Evolutionary conservation across 2,329 filamentous ascomycete genomes (phyloP).

Genomic region (Cadophora sp.): DNA sequence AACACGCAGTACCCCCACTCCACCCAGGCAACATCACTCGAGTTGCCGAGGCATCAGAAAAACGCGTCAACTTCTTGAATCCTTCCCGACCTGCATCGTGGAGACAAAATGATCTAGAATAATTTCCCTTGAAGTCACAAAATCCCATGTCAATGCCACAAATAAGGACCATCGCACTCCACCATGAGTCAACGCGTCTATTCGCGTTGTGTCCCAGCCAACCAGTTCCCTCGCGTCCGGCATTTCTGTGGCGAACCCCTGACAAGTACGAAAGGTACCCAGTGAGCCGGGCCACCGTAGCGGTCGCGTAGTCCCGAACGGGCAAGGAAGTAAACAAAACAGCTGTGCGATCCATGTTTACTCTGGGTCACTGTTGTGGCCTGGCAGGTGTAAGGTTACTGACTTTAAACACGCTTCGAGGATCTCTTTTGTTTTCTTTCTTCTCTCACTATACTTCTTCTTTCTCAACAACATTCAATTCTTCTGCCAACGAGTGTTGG

Average conservation of each 20-base stretch:
- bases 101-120: background rate
- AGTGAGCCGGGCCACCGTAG: background rate
- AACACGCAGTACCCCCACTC: background rate
- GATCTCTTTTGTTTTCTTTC: constrained; percentile 1
- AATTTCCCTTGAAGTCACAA: background rate
- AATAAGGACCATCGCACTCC: background rate
- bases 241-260: constrained; percentile 4
- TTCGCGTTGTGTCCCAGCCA: constrained; percentile 14
- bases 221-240: constrained; percentile 4
- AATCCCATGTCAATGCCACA: background rate
- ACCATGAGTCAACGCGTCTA: constrained; percentile 22
- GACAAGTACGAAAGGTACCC: background rate
- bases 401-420: background rate
- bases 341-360: constrained; percentile 28
- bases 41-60: background rate
- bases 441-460: constrained; percentile 8
- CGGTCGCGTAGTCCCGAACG: constrained; percentile 46
- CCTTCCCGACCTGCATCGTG: background rate
- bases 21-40: background rate
- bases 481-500: constrained; percentile 24
- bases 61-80: background rate
- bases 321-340: constrained; percentile 55
- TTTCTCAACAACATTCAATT: constrained; percentile 13
- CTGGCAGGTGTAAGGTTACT: background rate
- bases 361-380: constrained; percentile 15